A percentile compares a stretch with the other conserved stretches of the same genome.
These are phyloP conservation scores for Mollisiaceae sp. DNA, from an alignment of 2,329 filamentous ascomycete genomes.

Conservation along the genomic window DNA sequence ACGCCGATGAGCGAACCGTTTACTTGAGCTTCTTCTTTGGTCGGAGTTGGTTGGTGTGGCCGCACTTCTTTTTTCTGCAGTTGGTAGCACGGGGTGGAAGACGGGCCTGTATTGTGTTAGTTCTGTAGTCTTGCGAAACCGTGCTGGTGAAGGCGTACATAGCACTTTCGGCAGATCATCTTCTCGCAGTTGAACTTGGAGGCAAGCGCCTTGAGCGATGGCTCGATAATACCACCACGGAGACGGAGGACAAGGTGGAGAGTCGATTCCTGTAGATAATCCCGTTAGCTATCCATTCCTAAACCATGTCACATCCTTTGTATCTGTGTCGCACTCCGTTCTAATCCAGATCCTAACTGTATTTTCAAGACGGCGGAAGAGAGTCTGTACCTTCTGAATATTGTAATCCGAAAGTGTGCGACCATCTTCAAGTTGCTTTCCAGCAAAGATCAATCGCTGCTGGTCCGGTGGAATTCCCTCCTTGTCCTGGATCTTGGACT, in stretches of 20 bases:
- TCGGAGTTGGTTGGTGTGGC: conserved; percentile 99
- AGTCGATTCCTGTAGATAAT: conserved; percentile 78
- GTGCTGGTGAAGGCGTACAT: conserved; percentile 63
- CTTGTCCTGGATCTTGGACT: conserved; percentile 99
- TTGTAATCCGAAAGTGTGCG: conserved; percentile 98
- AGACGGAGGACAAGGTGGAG: conserved; percentile 98
- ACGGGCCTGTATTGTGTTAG: conserved; percentile 61
- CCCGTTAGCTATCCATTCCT: conserved; percentile 29
- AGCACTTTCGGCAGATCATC: conserved; percentile 99
- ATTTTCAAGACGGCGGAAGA: neutral
- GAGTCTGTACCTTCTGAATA: conserved; percentile 87
- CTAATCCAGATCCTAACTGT: neutral
- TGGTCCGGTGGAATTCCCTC: conserved; percentile 98
- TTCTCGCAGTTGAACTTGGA: conserved; percentile 99
- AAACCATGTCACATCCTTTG: neutral
- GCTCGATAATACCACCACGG: conserved; percentile 99
- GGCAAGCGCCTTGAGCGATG: conserved; percentile 96
- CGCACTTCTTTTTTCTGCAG: conserved; percentile 99
- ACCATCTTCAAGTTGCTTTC: conserved; percentile 99
- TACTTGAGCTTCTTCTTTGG: conserved; percentile 99
- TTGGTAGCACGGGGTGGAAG: conserved; percentile 98
- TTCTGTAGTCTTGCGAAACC: conserved; percentile 15
- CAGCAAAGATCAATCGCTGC: conserved; percentile 98
- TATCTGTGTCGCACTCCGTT: neutral
- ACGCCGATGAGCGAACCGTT: conserved; percentile 53